These are phyloP conservation scores for Nepenthes mirabilis DNA, from an alignment of 148 eudicot genomes.

Conservation along the genomic window DNA sequence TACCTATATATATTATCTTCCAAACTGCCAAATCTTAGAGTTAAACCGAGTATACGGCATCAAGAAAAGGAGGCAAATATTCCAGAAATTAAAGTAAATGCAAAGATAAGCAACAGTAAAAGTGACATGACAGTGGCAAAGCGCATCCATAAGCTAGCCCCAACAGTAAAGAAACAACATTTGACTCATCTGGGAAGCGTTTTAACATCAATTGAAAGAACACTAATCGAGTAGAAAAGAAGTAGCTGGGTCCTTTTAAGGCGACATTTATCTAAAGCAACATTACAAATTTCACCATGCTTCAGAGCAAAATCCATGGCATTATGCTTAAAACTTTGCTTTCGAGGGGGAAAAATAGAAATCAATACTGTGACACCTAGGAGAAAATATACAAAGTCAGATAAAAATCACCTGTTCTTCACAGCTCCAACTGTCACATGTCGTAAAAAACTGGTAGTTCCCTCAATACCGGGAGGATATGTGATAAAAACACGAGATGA, in stretches of 20 bases:
- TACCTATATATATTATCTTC: no score
- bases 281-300: background rate
- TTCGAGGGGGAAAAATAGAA: background rate
- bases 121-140: no score
- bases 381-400: constrained; percentile 37
- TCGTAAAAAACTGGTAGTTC: constrained; percentile 22
- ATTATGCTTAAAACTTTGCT: constrained; percentile 12
- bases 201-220: no score
- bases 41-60: no score
- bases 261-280: background rate
- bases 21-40: no score
- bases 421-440: constrained; percentile 23
- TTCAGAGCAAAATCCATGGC: constrained; percentile 40
- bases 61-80: no score
- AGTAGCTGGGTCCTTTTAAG: background rate
- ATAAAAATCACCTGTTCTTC: constrained; percentile 18
- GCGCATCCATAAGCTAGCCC: no score
- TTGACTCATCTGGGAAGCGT: no score
- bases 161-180: no score
- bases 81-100: no score
- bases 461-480: constrained; percentile 13
- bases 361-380: constrained; percentile 25
- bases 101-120: no score
- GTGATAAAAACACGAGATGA: constrained; percentile 6
- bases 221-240: background rate